phyloP scores from a whole-genome alignment of 768 basidiomycete species.

The Lactarius psammicola region DNA sequence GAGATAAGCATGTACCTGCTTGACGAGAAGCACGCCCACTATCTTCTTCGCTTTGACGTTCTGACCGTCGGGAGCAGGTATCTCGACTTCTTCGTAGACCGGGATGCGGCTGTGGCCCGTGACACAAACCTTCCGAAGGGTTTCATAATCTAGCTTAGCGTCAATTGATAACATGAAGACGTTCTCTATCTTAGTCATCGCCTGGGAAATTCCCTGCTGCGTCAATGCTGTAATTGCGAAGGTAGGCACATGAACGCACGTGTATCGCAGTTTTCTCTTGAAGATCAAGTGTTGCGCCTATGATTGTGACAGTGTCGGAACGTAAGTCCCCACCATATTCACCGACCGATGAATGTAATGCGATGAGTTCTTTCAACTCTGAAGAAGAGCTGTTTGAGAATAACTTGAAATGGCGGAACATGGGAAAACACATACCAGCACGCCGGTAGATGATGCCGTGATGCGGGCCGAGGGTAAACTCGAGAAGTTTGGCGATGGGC shows the following conservation, averaged over 20 bases:
- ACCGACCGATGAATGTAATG: conserved; percentile 74
- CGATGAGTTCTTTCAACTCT: conserved; percentile 85
- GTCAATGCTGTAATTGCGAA: not conserved
- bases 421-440: conserved; percentile 37
- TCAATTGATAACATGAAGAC: conserved; percentile 91
- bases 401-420: not conserved
- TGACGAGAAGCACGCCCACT: conserved; percentile 82
- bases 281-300: conserved; percentile 84
- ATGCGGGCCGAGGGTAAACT: conserved; percentile 73
- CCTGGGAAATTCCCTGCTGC: conserved; percentile 37
- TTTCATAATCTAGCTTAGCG: conserved; percentile 76
- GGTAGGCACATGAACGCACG: not conserved
- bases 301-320: conserved; percentile 84
- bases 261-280: conserved; percentile 82
- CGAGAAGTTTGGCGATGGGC: conserved; percentile 83
- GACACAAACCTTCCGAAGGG: conserved; percentile 41
- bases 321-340: conserved; percentile 84
- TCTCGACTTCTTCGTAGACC: conserved; percentile 30
- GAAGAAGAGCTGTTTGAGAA: not conserved
- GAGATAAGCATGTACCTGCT: conserved; percentile 49
- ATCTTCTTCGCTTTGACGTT: conserved; percentile 73
- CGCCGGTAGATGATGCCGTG: conserved; percentile 91
- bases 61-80: conserved; percentile 26
- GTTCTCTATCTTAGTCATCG: conserved; percentile 76
- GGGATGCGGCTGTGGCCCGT: conserved; percentile 31